phyloP scores from a whole-genome alignment of 2,329 filamentous ascomycete genomes.

The Xenoacremonium recifei region DNA sequence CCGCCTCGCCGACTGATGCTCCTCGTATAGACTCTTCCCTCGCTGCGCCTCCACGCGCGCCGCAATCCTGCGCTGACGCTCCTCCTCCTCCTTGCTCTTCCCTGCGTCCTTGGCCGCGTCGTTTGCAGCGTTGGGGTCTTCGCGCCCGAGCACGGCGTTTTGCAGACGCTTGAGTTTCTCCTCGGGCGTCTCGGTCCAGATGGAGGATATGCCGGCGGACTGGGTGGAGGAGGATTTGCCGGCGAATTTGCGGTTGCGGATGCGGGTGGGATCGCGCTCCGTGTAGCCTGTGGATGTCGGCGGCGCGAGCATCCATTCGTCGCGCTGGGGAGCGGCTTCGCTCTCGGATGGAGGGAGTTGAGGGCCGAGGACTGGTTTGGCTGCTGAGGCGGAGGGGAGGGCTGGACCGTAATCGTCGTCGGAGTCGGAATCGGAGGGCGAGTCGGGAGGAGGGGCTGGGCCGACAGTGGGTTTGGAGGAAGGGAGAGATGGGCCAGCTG shows the following conservation, averaged over 20 bases:
- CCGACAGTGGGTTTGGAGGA: slow-evolving; percentile 12
- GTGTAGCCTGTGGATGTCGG: slow-evolving; percentile 55
- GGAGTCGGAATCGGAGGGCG: slow-evolving; percentile 27
- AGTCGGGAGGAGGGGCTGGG: slow-evolving; percentile 36
- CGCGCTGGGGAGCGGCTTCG: slow-evolving; percentile 61
- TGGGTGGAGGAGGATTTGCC: slow-evolving; percentile 46
- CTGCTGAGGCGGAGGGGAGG: slow-evolving; percentile 48
- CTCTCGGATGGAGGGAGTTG: slow-evolving; percentile 29
- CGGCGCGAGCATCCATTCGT: slow-evolving; percentile 81
- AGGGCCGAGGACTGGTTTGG: slow-evolving; percentile 43
- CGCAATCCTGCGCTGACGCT: slow-evolving; percentile 46
- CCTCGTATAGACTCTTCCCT: slow-evolving; percentile 58
- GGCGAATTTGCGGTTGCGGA: slow-evolving; percentile 80
- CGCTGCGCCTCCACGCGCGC: slow-evolving; percentile 53
- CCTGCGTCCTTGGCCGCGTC: slow-evolving; percentile 32
- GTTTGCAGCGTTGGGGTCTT: slow-evolving; percentile 39
- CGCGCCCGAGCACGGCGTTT: slow-evolving; percentile 78
- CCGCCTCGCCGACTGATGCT: slow-evolving; percentile 42
- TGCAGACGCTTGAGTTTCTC: slow-evolving; percentile 79
- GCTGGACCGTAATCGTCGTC: slow-evolving; percentile 61
- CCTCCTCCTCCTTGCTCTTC: slow-evolving; percentile 57
- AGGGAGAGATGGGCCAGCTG: no score
- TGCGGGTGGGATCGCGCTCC: slow-evolving; percentile 78
- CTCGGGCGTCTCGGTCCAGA: slow-evolving; percentile 92
- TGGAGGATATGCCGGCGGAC: slow-evolving; percentile 52